These are phyloP conservation scores for Xerocomus spinulosus DNA, from an alignment of 768 basidiomycete species.

Conservation along the genomic window DNA sequence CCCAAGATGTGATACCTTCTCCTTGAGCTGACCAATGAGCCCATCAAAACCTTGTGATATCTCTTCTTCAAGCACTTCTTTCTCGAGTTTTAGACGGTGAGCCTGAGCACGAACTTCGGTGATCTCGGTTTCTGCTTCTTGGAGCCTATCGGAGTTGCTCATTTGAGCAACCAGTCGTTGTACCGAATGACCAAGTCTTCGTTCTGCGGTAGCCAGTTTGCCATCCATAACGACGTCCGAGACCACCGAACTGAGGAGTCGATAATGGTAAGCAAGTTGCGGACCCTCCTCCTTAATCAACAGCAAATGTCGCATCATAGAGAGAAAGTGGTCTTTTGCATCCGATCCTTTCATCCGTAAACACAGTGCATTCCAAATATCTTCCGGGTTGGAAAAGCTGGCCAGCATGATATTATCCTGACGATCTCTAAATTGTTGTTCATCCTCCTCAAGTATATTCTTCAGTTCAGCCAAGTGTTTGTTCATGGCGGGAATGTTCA, in stretches of 20 bases:
- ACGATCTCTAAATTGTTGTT: slow-evolving; percentile 63
- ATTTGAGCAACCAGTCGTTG: slow-evolving; percentile 84
- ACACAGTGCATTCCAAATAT: slow-evolving; percentile 81
- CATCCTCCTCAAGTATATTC: slow-evolving; percentile 66
- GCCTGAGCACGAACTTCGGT: slow-evolving; percentile 60
- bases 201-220: slow-evolving; percentile 79
- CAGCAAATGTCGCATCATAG: slow-evolving; percentile 91
- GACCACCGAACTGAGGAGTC: slow-evolving; percentile 84
- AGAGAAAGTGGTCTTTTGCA: slow-evolving; percentile 81
- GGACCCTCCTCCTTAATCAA: slow-evolving; percentile 87
- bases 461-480: slow-evolving; percentile 61
- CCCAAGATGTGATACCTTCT: slow-evolving; percentile 61
- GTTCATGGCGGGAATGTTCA: slow-evolving; percentile 62
- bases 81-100: slow-evolving; percentile 69
- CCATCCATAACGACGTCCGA: slow-evolving; percentile 91
- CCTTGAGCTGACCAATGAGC: slow-evolving; percentile 77
- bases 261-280: slow-evolving; percentile 81
- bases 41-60: slow-evolving; percentile 78
- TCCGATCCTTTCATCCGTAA: slow-evolving; percentile 72
- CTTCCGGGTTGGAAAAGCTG: slow-evolving; percentile 75
- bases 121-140: slow-evolving; percentile 74
- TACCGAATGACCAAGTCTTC: slow-evolving; percentile 84
- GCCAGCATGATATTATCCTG: slow-evolving; percentile 72
- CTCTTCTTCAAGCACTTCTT: slow-evolving; percentile 78
- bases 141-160: slow-evolving; percentile 82